Conservation (phyloP, 2,329 filamentous ascomycete genomes). For the Penicillium freii region DNA sequence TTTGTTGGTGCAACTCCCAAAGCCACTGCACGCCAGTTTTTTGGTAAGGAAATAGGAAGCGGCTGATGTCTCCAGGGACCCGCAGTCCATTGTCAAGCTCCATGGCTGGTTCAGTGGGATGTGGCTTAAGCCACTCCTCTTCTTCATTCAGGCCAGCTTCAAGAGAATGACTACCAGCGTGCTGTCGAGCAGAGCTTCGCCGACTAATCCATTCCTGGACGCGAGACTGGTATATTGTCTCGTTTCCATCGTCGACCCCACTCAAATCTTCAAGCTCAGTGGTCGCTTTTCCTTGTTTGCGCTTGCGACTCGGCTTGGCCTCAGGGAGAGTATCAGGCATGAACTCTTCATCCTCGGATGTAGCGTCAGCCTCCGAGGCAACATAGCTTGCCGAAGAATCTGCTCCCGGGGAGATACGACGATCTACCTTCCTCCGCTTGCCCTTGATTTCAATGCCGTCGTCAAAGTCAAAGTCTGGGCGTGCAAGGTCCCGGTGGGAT, state of each 20-base stretch:
- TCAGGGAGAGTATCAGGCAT: slow-evolving; percentile 31
- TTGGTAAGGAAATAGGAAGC: slow-evolving; percentile 92
- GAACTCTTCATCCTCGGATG: slow-evolving; percentile 39
- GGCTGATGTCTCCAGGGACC: slow-evolving; percentile 88
- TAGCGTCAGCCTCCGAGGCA: slow-evolving; percentile 31
- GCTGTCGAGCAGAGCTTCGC: slow-evolving; percentile 59
- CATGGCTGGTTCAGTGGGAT: slow-evolving; percentile 58
- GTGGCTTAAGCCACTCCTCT: slow-evolving; percentile 77
- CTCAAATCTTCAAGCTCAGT: slow-evolving; percentile 55
- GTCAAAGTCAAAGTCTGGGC: slow-evolving; percentile 67
- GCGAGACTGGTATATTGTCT: slow-evolving; percentile 72
- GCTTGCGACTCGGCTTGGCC: slow-evolving; percentile 15
- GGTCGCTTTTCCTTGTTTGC: slow-evolving; percentile 33
- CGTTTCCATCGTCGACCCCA: slow-evolving; percentile 83
- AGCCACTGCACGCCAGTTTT: slow-evolving; percentile 97
- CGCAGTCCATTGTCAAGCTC: slow-evolving; percentile 74
- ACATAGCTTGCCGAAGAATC: slow-evolving; percentile 38
- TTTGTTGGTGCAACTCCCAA: slow-evolving; percentile 83
- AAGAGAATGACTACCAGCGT: slow-evolving; percentile 39
- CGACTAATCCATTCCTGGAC: slow-evolving; percentile 71
- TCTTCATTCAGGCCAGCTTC: slow-evolving; percentile 32
- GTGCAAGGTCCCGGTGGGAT: slow-evolving; percentile 71
- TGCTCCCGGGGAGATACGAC: slow-evolving; percentile 8
- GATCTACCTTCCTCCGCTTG: slow-evolving; percentile 39
- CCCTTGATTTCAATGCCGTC: slow-evolving; percentile 21